phyloP scores from a whole-genome alignment of 352 stramenopile species.

The Thalassiosira mediterranea region DNA sequence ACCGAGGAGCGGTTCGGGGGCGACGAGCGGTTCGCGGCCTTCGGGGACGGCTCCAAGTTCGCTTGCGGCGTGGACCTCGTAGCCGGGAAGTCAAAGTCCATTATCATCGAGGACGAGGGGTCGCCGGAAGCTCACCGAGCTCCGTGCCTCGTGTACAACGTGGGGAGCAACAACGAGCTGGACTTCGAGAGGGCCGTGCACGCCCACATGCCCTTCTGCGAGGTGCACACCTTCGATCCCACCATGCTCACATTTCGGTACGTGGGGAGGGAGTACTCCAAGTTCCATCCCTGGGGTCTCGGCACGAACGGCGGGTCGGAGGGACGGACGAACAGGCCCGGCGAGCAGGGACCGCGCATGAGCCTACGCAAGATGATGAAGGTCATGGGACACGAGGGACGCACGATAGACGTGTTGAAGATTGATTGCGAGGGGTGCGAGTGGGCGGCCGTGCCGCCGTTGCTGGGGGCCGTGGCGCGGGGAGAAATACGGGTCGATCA shows the following conservation, averaged over 20 bases:
- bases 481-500: constrained; percentile 12
- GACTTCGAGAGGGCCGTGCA: constrained; percentile 23
- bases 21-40: constrained; percentile 3
- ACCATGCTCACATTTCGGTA: constrained; percentile 15
- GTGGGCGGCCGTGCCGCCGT: constrained; percentile 12
- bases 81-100: no score
- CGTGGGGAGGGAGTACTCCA: constrained; percentile 25
- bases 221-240: constrained; percentile 44
- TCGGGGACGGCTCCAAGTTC: constrained; percentile 20
- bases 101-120: no score
- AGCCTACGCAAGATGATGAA: constrained; percentile 36
- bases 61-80: constrained; percentile 13
- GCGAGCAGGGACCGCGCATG: not conserved
- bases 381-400: constrained; percentile 29
- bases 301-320: constrained; percentile 19
- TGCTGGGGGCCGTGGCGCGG: constrained; percentile 16
- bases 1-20: constrained; percentile 12
- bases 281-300: constrained; percentile 43
- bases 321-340: not conserved
- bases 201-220: constrained; percentile 15
- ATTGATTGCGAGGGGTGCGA: constrained; percentile 37
- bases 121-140: no score
- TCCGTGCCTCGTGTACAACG: constrained; percentile 45
- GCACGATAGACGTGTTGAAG: constrained; percentile 48
- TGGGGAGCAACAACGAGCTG: constrained; percentile 43